Conservation (phyloP, 1,284 basidiomycete species). For the Apiotrichum veenhuisii region DNA sequence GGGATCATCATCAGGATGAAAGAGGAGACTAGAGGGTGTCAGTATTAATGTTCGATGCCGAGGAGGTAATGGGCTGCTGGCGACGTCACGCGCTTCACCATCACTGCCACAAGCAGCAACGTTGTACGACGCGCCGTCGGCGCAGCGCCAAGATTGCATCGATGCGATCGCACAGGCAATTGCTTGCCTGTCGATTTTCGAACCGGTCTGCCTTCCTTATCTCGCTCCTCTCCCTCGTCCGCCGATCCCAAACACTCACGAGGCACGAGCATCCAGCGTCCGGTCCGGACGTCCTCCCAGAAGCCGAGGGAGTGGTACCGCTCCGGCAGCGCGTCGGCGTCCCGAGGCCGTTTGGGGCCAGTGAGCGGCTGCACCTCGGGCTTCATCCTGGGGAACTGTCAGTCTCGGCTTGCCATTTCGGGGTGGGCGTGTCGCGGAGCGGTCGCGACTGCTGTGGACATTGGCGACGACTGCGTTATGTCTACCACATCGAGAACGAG, state of each 20-base stretch:
- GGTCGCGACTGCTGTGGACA: background rate
- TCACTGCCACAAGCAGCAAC: background rate
- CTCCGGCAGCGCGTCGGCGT: slow-evolving; percentile 23
- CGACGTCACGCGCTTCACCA: background rate
- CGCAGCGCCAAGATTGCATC: no score
- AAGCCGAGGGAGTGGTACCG: slow-evolving; percentile 49
- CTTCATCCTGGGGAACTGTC: background rate
- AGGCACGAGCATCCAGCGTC: slow-evolving; percentile 71
- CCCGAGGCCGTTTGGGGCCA: slow-evolving; percentile 17
- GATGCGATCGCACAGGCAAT: background rate
- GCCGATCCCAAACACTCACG: no score
- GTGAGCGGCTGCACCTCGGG: slow-evolving; percentile 34
- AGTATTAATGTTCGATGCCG: no score
- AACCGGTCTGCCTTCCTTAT: no score
- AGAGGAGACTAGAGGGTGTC: slow-evolving; percentile 56
- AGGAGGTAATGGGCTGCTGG: no score
- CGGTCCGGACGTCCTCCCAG: slow-evolving; percentile 54
- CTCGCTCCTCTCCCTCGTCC: no score
- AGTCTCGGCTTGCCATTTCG: no score
- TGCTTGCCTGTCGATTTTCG: no score
- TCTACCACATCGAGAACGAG: no score
- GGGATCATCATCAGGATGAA: slow-evolving; percentile 71
- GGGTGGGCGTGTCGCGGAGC: no score
- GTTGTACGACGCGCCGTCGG: no score
- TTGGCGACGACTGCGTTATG: no score